Base-by-base conservation (phyloP, 306 rosid species). In the Lathyrus sativus region DNA sequence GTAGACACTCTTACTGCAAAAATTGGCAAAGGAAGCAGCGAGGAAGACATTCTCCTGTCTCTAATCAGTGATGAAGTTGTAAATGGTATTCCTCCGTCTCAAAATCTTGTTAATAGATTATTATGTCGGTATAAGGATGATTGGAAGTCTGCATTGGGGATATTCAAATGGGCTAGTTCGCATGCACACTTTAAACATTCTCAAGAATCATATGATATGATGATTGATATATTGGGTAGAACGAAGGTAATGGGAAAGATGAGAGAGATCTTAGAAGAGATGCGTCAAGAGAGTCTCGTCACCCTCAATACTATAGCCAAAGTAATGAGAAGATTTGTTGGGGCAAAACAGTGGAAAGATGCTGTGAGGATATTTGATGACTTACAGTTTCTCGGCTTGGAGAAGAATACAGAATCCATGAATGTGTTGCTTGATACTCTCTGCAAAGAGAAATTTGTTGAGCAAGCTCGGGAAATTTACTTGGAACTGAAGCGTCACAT, bases 401-500 rank as follows among this genome's bases (percentile, higher is more conserved):
- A 86, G 78, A 92, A 85, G 79, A 82, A 89, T 76, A 82, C 82
- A 0, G 93, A 88, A 18, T 85, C 96, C 19, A 86, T 90, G 96
- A 92, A 92, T 82, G 63, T 86, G 83, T 80, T 92, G 85, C 86
- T 92, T 15, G 98, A 88, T 78, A 77, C 96, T 12, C 85, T 92
- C 35, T 90, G 96, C 81, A 92, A 92, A 70, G 96, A 87, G 85
- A 74, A 68, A 29, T 82, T 80, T 39, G 93, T 90, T 18, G 84
- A 82, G 72, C 84, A 80, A 71, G 96, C 93, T 14, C 96, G 96
- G 1, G 70, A 67, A 7, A 62, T 90, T 33, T 88, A 80, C 81
- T 61, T 79, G 76, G 82, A 92, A 73, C 81, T 89, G 56, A 92
- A 86, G 78, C 78, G 74, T 10, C 81, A 90, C 69, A 83, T 92